Evolutionary conservation across 768 basidiomycete genomes (phyloP).

Genomic region (Tephrocybe sp.): DNA sequence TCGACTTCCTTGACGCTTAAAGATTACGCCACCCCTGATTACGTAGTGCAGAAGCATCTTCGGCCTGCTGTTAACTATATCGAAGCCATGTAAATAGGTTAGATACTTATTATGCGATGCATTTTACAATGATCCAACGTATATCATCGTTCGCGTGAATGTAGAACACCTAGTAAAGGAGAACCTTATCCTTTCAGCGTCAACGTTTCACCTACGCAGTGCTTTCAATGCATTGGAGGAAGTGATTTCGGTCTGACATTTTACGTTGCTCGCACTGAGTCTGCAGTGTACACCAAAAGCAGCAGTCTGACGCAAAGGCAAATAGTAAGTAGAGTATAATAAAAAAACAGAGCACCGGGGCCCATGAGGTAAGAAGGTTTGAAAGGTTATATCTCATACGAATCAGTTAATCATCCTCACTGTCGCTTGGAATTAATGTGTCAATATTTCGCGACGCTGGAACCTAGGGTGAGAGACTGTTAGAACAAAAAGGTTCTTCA

Average conservation of each 20-base stretch:
- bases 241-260: too few relatives aligned
- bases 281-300: too few relatives aligned
- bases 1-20: slow-evolving; percentile 34
- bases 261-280: too few relatives aligned
- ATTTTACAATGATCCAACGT: neutral
- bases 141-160: too few relatives aligned
- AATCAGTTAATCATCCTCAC: slow-evolving; percentile 51
- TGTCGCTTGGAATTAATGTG: slow-evolving; percentile 72
- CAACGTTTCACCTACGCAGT: too few relatives aligned
- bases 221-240: too few relatives aligned
- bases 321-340: too few relatives aligned
- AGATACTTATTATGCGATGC: neutral
- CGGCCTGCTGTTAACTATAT: slow-evolving; percentile 26
- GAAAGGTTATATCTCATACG: neutral
- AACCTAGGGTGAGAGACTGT: slow-evolving; percentile 23
- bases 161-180: too few relatives aligned
- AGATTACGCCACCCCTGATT: slow-evolving; percentile 43
- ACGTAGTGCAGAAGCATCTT: slow-evolving; percentile 28
- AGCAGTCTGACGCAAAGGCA: too few relatives aligned
- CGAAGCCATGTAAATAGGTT: slow-evolving; percentile 27
- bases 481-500: neutral
- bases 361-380: neutral
- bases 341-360: too few relatives aligned
- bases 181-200: too few relatives aligned
- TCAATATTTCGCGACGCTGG: slow-evolving; percentile 51